phyloP scores from a whole-genome alignment of 192 early-diverging fungal species.

The Coemansia sp. region DNA sequence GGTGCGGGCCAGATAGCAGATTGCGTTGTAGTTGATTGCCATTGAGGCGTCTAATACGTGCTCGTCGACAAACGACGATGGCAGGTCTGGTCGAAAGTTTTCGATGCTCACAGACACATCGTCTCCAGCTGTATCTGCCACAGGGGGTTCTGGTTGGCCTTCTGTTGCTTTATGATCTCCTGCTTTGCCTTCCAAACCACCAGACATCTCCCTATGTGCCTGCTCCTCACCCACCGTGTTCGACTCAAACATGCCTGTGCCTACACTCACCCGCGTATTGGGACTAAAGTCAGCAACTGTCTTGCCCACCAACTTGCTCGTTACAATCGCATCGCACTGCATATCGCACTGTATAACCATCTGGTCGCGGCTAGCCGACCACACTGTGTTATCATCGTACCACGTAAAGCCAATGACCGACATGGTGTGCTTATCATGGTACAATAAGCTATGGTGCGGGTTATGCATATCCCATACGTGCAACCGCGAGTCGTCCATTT shows the following conservation, averaged over 20 bases:
- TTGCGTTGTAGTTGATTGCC: slow-evolving; percentile 12
- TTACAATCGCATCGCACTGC: slow-evolving; percentile 31
- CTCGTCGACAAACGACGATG: slow-evolving; percentile 44
- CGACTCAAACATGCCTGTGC: slow-evolving; percentile 15
- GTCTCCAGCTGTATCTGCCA: too few species aligned
- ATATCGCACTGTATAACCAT: slow-evolving; percentile 49
- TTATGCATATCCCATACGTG: slow-evolving; percentile 56
- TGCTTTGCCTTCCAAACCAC: too few species aligned
- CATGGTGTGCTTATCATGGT: slow-evolving; percentile 39
- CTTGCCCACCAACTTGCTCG: slow-evolving; percentile 27
- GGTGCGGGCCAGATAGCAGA: slow-evolving; percentile 31
- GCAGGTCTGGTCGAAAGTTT: slow-evolving; percentile 31
- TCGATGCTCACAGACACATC: slow-evolving; percentile 11
- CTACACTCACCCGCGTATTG: slow-evolving; percentile 26
- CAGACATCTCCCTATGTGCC: neutral
- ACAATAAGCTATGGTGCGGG: slow-evolving; percentile 46
- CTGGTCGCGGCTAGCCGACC: slow-evolving; percentile 29
- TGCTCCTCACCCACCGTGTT: neutral
- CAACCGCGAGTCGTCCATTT: slow-evolving; percentile 24
- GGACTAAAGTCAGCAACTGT: slow-evolving; percentile 37
- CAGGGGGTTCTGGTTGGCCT: too few species aligned
- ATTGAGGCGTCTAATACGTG: slow-evolving; percentile 26
- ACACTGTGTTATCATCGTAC: slow-evolving; percentile 48
- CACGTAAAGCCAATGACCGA: slow-evolving; percentile 40
- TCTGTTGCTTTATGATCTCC: too few species aligned